A percentile compares a stretch with the other conserved stretches of the same genome.
Conservation (phyloP, 176 grass and related monocot genomes). For the Neostapfia colusana region DNA sequence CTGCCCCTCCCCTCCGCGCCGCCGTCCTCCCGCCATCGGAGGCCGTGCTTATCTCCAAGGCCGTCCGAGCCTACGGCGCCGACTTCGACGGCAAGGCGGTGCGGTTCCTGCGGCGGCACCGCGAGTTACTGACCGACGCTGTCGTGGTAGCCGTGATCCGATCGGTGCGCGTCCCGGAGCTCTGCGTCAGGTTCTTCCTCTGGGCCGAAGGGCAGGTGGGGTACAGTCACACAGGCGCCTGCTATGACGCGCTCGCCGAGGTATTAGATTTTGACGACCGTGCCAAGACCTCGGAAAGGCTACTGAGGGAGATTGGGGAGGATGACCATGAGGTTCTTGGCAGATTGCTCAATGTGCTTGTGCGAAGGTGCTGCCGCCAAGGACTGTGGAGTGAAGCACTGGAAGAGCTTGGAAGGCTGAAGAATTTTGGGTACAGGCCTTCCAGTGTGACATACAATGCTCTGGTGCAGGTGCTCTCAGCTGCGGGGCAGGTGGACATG, state of each 20-base stretch:
- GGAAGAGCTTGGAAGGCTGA: slow-evolving; percentile 79
- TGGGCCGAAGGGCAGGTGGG: slow-evolving; percentile 91
- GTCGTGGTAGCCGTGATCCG: slow-evolving; percentile 68
- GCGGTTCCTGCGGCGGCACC: slow-evolving; percentile 66
- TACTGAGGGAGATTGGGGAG: slow-evolving; percentile 77
- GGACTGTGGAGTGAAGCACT: slow-evolving; percentile 67
- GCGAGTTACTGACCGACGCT: slow-evolving; percentile 55
- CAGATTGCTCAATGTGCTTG: slow-evolving; percentile 90
- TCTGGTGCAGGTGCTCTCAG: slow-evolving; percentile 74
- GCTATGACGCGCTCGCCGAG: slow-evolving; percentile 66
- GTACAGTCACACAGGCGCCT: slow-evolving; percentile 62
- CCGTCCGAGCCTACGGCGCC: slow-evolving; percentile 49
- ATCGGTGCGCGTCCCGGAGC: slow-evolving; percentile 54
- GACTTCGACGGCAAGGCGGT: slow-evolving; percentile 53
- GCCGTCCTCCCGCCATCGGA: slow-evolving; percentile 45
- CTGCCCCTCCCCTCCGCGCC: slow-evolving; percentile 15
- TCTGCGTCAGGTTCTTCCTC: slow-evolving; percentile 82
- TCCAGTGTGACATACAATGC: slow-evolving; percentile 65
- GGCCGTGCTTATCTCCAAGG: slow-evolving; percentile 74
- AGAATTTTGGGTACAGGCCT: slow-evolving; percentile 81
- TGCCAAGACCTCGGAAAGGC: slow-evolving; percentile 49
- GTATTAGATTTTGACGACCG: slow-evolving; percentile 60
- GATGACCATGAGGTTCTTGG: slow-evolving; percentile 74
- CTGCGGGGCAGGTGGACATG: slow-evolving; percentile 58
- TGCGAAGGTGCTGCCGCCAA: slow-evolving; percentile 59